Percentiles rank a stretch among this genome's conserved stretches.
Evolutionary conservation across 352 stramenopile genomes (phyloP).

Genomic region (Ophiocytium majus): DNA sequence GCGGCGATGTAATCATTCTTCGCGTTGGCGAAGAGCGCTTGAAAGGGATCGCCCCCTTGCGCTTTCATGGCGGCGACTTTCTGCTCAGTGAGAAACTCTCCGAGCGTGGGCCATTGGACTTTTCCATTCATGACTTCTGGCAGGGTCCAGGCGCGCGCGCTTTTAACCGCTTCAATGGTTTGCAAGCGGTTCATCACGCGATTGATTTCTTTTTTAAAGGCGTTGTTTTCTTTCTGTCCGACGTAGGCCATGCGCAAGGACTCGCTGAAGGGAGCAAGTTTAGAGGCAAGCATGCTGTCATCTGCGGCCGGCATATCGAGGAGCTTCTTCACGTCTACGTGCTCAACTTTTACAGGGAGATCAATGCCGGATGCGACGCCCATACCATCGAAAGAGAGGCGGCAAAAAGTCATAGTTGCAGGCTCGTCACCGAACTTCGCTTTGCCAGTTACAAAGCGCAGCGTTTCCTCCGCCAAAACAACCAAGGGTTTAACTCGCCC

Average conservation of each 20-base stretch:
- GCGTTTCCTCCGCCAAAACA: neutral
- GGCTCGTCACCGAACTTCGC: neutral
- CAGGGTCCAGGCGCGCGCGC: neutral
- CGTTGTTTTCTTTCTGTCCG: slow-evolving; percentile 1
- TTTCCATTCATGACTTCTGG: neutral
- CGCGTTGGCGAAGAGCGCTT: neutral
- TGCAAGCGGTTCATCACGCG: neutral
- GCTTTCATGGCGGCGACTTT: slow-evolving; percentile 1
- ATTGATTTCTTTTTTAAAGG: neutral
- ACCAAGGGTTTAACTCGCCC: neutral
- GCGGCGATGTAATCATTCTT: neutral
- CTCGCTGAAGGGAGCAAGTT: neutral
- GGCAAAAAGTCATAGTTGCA: neutral
- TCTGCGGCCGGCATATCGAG: neutral
- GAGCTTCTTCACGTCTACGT: slow-evolving; percentile 10
- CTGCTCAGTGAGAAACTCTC: neutral
- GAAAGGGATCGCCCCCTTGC: neutral
- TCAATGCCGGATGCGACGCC: neutral
- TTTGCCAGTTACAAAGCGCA: neutral
- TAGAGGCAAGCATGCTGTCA: neutral
- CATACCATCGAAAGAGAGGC: neutral
- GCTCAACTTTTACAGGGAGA: neutral
- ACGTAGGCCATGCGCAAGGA: neutral
- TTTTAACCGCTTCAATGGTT: neutral
- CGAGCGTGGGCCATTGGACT: neutral